Conservation (phyloP, 495 filamentous ascomycete genomes). For the Cercophora samala region DNA sequence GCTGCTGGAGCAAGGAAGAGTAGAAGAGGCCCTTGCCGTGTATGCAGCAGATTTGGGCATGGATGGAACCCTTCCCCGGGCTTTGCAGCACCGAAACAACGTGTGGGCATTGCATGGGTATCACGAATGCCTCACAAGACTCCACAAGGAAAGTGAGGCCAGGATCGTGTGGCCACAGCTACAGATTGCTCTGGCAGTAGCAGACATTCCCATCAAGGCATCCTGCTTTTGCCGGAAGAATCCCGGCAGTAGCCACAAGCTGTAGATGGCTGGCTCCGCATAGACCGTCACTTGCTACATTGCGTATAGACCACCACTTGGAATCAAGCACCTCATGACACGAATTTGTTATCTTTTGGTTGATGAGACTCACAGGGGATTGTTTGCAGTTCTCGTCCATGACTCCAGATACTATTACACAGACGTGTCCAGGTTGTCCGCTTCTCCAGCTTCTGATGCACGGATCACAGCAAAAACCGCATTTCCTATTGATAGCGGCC, state of each 20-base stretch:
- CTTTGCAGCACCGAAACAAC: constrained; percentile 61
- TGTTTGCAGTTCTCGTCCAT: too few species aligned
- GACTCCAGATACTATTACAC: too few species aligned
- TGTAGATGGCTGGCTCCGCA: background rate
- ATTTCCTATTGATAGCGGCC: too few species aligned
- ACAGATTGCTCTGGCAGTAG: constrained; percentile 46
- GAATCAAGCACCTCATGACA: too few species aligned
- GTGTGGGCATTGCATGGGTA: constrained; percentile 67
- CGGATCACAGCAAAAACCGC: too few species aligned
- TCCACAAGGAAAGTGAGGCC: constrained; percentile 51
- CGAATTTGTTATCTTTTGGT: too few species aligned
- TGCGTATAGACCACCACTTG: too few species aligned
- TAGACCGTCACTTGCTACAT: too few species aligned
- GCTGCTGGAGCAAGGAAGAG: constrained; percentile 56
- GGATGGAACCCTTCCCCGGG: constrained; percentile 51
- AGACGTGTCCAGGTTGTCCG: too few species aligned
- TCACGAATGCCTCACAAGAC: constrained; percentile 57
- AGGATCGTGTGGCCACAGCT: constrained; percentile 48
- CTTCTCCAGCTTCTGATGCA: too few species aligned
- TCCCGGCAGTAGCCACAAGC: background rate
- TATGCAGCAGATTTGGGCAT: constrained; percentile 64
- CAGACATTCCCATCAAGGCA: constrained; percentile 57
- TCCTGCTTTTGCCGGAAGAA: constrained; percentile 60
- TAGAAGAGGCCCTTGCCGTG: constrained; percentile 51
- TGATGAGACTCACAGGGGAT: too few species aligned